phyloP scores from a whole-genome alignment of 331 rosid genomes.

The Quercus phellos region DNA sequence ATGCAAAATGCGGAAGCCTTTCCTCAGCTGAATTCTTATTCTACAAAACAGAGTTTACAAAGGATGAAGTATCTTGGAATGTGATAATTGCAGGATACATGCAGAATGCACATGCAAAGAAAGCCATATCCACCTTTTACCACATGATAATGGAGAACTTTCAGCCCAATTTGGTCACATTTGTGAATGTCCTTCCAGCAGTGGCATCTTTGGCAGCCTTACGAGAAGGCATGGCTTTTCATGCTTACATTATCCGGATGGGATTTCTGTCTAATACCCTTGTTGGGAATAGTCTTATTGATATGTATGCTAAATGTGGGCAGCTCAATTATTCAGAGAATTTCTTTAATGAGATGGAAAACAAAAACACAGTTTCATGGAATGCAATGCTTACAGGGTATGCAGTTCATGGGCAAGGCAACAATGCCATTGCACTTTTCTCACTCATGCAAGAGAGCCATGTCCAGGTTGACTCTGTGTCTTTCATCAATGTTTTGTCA shows the following conservation, averaged over 20 bases:
- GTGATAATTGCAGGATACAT: slow-evolving; percentile 58
- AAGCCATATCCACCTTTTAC: slow-evolving; percentile 43
- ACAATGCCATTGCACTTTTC: slow-evolving; percentile 42
- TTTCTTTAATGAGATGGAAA: slow-evolving; percentile 58
- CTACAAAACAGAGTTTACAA: slow-evolving; percentile 19
- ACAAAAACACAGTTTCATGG: slow-evolving; percentile 55
- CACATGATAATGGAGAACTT: slow-evolving; percentile 47
- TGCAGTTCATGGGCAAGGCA: slow-evolving; percentile 63
- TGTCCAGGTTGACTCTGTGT: slow-evolving; percentile 47
- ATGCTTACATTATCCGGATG: slow-evolving; percentile 48
- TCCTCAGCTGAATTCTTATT: slow-evolving; percentile 50
- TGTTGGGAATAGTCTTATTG: slow-evolving; percentile 49
- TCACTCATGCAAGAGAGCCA: slow-evolving; percentile 46
- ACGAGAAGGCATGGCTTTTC: slow-evolving; percentile 59
- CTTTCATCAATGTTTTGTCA: slow-evolving; percentile 55
- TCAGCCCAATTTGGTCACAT: slow-evolving; percentile 50
- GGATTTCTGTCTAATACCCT: slow-evolving; percentile 50
- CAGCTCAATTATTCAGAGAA: slow-evolving; percentile 49
- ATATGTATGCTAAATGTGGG: slow-evolving; percentile 71
- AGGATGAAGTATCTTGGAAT: slow-evolving; percentile 57
- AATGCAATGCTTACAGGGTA: slow-evolving; percentile 65
- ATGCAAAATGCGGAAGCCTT: slow-evolving; percentile 53
- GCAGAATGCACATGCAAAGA: slow-evolving; percentile 31
- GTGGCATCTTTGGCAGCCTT: slow-evolving; percentile 43
- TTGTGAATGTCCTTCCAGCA: slow-evolving; percentile 51